Base-by-base conservation (phyloP, 1,139 yeast species). In the Pichia sp. region DNA sequence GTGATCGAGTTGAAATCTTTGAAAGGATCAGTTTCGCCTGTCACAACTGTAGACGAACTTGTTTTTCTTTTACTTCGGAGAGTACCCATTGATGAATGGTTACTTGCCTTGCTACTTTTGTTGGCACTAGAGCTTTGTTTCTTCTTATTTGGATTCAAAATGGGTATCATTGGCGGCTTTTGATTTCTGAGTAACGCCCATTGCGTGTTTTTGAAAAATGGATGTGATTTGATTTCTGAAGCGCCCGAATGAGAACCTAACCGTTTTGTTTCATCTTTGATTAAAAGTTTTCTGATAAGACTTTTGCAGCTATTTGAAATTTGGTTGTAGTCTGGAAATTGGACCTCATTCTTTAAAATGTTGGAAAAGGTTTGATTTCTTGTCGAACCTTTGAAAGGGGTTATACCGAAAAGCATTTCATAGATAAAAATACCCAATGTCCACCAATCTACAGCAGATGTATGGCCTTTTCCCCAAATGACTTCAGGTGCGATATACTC, bases 371-470 rank as follows among this genome's bases (percentile, higher is more conserved):
- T 93, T 60, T 83, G 83, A 64, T 90, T 90, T 47, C 98, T 78
- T 60, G 84, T 89, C 45, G 80, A 74, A 6, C 99, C 99, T 69
- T 93, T 93, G 71, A 93, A 93, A 1, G 99, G 99, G 0, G 99
- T 93, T 9, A 90, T 87, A 1, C 98, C 98, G 67, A 82, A 90
- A 41, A 93, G 73, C 99, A 93, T 93, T 66, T 93, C 99, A 67
- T 82, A 93, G 25, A 90, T 74, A 62, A 93, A 77, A 37, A 93
- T 90, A 1, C 99, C 99, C 57, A 93, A 73, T 0, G 99, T 93
- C 99, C 99, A 93, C 99, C 99, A 93, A 69, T 93, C 99, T 18
- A 93, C 99, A 0, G 98, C 96, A 23, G 93, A 86, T 0, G 98
- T 93, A 65, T 93, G 99, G 1, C 99, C 99, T 60, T 91, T 88